Base-by-base conservation (phyloP, 257 asterid genomes). In the Solanum lycopersicoides region DNA sequence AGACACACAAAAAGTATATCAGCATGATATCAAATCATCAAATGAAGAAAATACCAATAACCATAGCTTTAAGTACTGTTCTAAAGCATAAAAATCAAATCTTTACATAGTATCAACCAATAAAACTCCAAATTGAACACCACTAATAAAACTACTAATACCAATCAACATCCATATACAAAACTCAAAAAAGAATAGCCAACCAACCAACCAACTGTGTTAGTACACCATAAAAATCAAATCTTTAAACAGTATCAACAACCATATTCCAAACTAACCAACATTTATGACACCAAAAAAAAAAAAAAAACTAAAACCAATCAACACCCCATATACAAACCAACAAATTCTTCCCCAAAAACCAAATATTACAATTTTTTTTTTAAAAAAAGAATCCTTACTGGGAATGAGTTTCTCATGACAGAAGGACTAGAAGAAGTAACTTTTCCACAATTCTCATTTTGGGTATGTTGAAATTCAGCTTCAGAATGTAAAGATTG, bases 381-480 rank as follows among this genome's bases (percentile, higher is more conserved):
- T 34, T 34, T 5, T 5, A 5, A 35, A 8, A 13, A 39, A 7
- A 30, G 20, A 63, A 76, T 73, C 45, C 96, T 90, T 87, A 94
- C 99, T 44, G 98, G 96, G 39, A 88, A 90, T 72, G 97, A 95
- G 88, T 87, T 91, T 32, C 35, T 86, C 12, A 83, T 87, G 76
- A 90, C 86, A 86, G 89, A 44, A 76, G n/a, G 65, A 82, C 85
- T 91, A 87, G 86, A 84, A 83, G 91, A 39, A 13, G 91, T n/a
- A 56, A 25, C 86, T 30, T 76, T 88, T 69, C 87, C 94, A 74
- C 82, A 77, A 79, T 73, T 88, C 74, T 91, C 86, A 47, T 59
- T 88, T 82, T 87, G 93, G 89, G 91, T 87, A 71, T 73, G 63
- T 16, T 88, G 86, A 35, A 87, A 89, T 84, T 90, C 94, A 82